Base-by-base conservation (phyloP, 75 land plant genomes). In the Sequoiadendron giganteum region DNA sequence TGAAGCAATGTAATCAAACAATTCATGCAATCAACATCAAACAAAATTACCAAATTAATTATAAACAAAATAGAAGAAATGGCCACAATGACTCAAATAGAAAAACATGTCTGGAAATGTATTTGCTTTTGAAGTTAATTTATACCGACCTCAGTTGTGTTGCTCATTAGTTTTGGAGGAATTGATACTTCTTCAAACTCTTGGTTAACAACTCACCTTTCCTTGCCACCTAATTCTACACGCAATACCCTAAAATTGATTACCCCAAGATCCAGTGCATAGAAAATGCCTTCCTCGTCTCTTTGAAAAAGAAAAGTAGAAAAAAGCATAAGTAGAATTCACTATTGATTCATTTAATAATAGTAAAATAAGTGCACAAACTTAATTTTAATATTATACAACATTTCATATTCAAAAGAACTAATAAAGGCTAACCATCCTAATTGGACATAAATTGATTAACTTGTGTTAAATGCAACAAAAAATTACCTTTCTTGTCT, bases 201-300 rank as follows among this genome's bases (percentile, higher is more conserved):
- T 56, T 92, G 91, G 34, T 92, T 91, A 38, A 88, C 89, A 47
- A 96, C 92, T 39, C 91, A 87, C 28, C 92, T 91, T 84, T 95
- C 90, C 78, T 87, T 92, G 10, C 97, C 97, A 84, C 88, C 94
- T 85, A 96, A 89, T 86, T 90, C 89, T 3, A 95, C 97, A 40
- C 96, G 89, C 11, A 95, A 78, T 18, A 95, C 96, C 56, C 95
- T 88, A 68, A 95, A 96, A 83, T 94, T 93, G 54, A 96, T 94
- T 77, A 94, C 97, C 52, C 96, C 93, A 48, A 96, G 86, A 86
- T 96, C 96, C 87, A 96, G 47, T 8, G 95, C 97, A 87, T 96
- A 96, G 49, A 90, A 96, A 36, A 95, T 43, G 70, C 97, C 97
- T 54, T 89, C 85, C 90, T 96, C 97, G 84, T 95, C 92, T 86